phyloP scores from a whole-genome alignment of 2,329 filamentous ascomycete genomes.

The Cadophora gregata region DNA sequence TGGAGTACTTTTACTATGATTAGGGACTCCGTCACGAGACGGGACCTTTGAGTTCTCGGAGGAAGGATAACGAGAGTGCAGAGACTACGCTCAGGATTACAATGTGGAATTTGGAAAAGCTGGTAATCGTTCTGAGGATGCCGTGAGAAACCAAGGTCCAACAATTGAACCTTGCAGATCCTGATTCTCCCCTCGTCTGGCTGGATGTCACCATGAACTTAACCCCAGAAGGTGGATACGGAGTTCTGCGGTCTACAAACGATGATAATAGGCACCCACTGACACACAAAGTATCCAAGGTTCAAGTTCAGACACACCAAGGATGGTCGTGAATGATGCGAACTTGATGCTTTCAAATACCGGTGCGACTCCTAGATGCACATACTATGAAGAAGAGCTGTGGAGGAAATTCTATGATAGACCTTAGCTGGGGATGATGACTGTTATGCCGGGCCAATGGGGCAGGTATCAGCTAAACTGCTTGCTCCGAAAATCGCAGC shows the following conservation, averaged over 20 bases:
- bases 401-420: not conserved
- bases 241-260: not conserved
- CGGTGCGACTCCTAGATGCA: not conserved
- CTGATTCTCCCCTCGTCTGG: not conserved
- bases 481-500: not conserved
- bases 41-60: too few relatives aligned
- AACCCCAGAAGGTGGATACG: not conserved
- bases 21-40: too few relatives aligned
- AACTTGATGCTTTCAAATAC: not conserved
- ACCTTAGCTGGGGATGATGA: not conserved
- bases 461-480: too few relatives aligned
- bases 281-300: not conserved
- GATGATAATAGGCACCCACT: not conserved
- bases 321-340: too few relatives aligned
- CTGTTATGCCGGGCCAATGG: too few relatives aligned
- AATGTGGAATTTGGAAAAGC: too few relatives aligned
- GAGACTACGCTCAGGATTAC: too few relatives aligned
- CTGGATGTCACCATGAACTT: not conserved
- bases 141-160: not conserved
- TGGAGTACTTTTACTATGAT: too few relatives aligned
- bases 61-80: too few relatives aligned
- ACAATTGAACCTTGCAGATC: not conserved
- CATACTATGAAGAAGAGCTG: not conserved
- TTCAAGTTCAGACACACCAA: not conserved
- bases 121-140: too few relatives aligned